Percentiles rank a stretch among this genome's conserved stretches.
Conservation (phyloP, 495 filamentous ascomycete genomes). For the Aspergillus cavernicola region DNA sequence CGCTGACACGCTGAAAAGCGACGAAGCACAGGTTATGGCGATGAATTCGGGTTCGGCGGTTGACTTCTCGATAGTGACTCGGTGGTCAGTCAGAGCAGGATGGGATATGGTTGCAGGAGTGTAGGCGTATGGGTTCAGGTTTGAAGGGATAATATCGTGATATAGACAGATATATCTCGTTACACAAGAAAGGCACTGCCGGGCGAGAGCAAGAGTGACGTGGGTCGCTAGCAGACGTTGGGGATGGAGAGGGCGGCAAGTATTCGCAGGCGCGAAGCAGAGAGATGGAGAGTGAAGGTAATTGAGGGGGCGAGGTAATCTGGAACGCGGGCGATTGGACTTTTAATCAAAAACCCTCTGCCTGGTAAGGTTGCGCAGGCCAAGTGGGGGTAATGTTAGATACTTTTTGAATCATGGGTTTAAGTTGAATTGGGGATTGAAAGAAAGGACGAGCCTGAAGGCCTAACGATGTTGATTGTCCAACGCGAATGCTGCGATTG, state of each 20-base stretch:
- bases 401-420: conserved; percentile 19
- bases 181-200: neutral
- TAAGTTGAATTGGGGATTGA: conserved; percentile 26
- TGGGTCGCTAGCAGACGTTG: neutral
- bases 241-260: too few species aligned
- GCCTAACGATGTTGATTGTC: conserved; percentile 11
- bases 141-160: neutral
- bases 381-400: conserved; percentile 18
- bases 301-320: conserved; percentile 14
- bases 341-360: conserved; percentile 20
- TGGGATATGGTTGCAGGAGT: neutral
- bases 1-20: conserved; percentile 24
- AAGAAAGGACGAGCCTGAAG: conserved; percentile 15
- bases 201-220: neutral
- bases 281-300: conserved; percentile 14
- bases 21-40: conserved; percentile 12
- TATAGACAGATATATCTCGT: neutral
- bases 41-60: neutral
- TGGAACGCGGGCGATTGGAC: conserved; percentile 18
- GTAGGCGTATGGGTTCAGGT: neutral
- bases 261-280: conserved; percentile 6
- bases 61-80: neutral
- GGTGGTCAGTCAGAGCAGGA: neutral
- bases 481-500: conserved; percentile 7
- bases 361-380: conserved; percentile 16